Evolutionary conservation across 371 early-diverging fungal species (phyloP).

Genomic region (Apophysomyces variabilis): DNA sequence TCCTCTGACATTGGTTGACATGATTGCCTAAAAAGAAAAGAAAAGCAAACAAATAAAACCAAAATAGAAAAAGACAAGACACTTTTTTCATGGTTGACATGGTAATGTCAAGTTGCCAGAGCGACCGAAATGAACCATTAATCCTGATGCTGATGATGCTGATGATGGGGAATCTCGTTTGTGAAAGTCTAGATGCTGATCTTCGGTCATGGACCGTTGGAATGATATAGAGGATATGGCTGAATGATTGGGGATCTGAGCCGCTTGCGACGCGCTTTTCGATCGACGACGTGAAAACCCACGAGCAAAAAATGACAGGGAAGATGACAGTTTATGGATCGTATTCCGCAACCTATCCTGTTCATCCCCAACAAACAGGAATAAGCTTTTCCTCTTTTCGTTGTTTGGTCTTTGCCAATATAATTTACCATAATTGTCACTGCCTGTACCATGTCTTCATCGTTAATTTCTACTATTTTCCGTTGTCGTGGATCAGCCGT

Average conservation of each 20-base stretch:
- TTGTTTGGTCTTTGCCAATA: not conserved
- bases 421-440: conserved; percentile 38
- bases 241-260: not conserved
- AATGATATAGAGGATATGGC: conserved; percentile 7
- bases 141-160: not conserved
- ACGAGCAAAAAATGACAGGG: conserved; percentile 26
- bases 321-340: conserved; percentile 29
- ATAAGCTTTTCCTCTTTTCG: not conserved
- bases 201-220: not conserved
- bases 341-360: conserved; percentile 33
- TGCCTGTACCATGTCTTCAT: conserved; percentile 31
- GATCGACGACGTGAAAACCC: conserved; percentile 27
- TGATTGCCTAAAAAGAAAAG: not conserved
- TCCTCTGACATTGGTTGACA: not conserved
- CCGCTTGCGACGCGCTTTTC: conserved; percentile 21
- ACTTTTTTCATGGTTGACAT: not conserved
- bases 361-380: not conserved
- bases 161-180: conserved; percentile 5
- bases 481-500: conserved; percentile 43
- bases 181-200: not conserved
- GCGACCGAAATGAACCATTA: conserved; percentile 4
- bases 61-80: too few species aligned
- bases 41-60: too few species aligned
- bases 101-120: not conserved
- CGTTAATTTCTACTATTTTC: conserved; percentile 29